phyloP scores from a whole-genome alignment of 768 basidiomycete genomes.

The Rhizopogon rudus region DNA sequence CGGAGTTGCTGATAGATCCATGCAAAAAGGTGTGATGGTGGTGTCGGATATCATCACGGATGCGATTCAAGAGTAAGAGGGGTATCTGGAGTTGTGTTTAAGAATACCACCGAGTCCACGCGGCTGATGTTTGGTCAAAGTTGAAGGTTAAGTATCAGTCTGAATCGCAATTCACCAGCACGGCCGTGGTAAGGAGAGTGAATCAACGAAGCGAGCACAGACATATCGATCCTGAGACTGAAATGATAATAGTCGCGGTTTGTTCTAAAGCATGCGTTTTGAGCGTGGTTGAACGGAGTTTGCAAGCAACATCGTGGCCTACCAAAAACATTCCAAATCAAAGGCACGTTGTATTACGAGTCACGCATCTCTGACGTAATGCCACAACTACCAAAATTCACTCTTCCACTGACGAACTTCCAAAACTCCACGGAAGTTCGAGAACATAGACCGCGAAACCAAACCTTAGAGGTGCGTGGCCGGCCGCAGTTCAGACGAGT shows the following conservation, averaged over 20 bases:
- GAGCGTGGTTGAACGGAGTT: constrained; percentile 17
- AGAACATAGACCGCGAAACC: background rate
- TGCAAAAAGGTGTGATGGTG: background rate
- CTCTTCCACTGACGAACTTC: background rate
- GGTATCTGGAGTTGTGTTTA: background rate
- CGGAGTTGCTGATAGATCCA: constrained; percentile 18
- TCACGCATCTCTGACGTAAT: background rate
- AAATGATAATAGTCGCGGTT: constrained; percentile 6
- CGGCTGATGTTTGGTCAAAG: constrained; percentile 20
- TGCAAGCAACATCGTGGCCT: background rate
- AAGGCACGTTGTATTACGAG: background rate
- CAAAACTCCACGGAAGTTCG: background rate
- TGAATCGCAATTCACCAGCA: constrained; percentile 18
- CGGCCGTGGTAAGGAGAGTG: constrained; percentile 7
- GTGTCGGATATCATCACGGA: background rate
- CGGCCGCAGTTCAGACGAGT: background rate
- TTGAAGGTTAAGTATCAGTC: constrained; percentile 17
- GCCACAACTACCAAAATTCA: background rate
- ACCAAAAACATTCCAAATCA: background rate
- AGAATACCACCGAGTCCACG: constrained; percentile 15
- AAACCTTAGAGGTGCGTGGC: background rate
- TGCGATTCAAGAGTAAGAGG: background rate
- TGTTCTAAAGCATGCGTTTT: constrained; percentile 19
- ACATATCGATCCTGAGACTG: constrained; percentile 19
- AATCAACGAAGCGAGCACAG: constrained; percentile 13